phyloP scores from a whole-genome alignment of 2,329 filamentous ascomycete species.

The Dichotomopilus funicola region DNA sequence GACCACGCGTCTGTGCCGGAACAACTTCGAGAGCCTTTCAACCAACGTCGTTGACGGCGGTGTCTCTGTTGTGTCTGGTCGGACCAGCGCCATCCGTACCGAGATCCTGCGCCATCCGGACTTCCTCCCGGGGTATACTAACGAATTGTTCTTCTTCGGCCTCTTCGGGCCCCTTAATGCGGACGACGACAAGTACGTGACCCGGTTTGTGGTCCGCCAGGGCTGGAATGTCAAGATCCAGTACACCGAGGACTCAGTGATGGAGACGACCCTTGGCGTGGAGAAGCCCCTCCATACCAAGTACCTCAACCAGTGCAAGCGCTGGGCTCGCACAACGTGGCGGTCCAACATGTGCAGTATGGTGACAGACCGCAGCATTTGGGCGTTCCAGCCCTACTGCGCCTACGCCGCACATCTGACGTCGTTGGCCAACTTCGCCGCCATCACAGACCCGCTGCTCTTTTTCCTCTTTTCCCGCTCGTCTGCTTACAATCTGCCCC shows the following conservation, averaged over 20 bases:
- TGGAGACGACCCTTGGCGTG: conserved; percentile 48
- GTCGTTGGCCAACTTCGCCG: conserved; percentile 48
- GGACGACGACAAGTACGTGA: conserved; percentile 59
- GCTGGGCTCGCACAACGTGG: conserved; percentile 55
- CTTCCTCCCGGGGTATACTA: conserved; percentile 39
- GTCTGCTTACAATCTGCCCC: neutral
- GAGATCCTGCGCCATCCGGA: conserved; percentile 38
- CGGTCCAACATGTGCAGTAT: conserved; percentile 48
- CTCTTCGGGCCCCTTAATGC: conserved; percentile 39
- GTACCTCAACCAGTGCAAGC: conserved; percentile 46
- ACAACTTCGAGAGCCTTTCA: conserved; percentile 55
- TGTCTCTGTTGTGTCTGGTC: conserved; percentile 51
- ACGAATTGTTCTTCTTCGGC: conserved; percentile 45
- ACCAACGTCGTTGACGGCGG: conserved; percentile 52
- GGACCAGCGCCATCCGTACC: conserved; percentile 47
- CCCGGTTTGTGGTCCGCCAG: conserved; percentile 43
- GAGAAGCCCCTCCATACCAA: conserved; percentile 27
- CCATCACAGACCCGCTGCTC: conserved; percentile 44
- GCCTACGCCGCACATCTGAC: conserved; percentile 51
- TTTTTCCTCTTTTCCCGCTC: conserved; percentile 26
- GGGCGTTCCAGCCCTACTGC: conserved; percentile 42
- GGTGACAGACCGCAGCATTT: conserved; percentile 32
- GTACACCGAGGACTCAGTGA: conserved; percentile 38
- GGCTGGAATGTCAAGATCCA: conserved; percentile 52
- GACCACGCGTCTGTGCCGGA: conserved; percentile 52